phyloP scores from a whole-genome alignment of 2,329 filamentous ascomycete genomes.

The Ophiostoma perfectum region DNA sequence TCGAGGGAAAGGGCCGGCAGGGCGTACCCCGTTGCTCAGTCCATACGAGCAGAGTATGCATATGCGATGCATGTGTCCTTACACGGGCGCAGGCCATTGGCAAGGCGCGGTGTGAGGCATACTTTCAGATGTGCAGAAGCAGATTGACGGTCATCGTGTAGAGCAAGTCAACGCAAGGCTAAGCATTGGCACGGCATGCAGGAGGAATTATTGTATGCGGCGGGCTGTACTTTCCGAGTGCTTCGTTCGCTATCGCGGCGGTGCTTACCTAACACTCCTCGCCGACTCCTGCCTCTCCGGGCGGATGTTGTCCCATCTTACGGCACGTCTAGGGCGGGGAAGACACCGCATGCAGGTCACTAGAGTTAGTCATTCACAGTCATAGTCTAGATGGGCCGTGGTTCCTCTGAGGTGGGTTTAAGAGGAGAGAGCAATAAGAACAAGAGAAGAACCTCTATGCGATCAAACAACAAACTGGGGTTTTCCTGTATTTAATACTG shows the following conservation, averaged over 20 bases:
- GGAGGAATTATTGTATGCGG: too few relatives aligned
- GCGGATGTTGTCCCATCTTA: conserved; percentile 22
- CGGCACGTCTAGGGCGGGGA: neutral
- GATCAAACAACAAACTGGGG: too few relatives aligned
- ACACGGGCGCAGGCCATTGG: neutral
- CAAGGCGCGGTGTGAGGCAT: neutral
- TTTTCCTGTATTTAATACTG: too few relatives aligned
- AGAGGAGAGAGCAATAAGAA: too few relatives aligned
- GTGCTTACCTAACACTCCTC: neutral
- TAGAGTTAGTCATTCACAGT: neutral
- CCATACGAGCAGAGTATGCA: neutral
- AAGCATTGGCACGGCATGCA: neutral
- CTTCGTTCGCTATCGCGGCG: neutral
- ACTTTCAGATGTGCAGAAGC: neutral
- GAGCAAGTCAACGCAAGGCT: neutral
- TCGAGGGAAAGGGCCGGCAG: neutral
- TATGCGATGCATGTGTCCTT: neutral
- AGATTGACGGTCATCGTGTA: neutral
- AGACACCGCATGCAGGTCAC: neutral
- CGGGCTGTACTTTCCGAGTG: too few relatives aligned
- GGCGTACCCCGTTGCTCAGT: neutral
- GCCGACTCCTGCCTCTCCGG: conserved; percentile 2
- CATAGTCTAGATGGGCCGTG: neutral
- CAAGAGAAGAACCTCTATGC: too few relatives aligned
- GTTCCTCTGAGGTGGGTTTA: too few relatives aligned